Percentiles rank a stretch among this genome's conserved stretches.
Evolutionary conservation across 2,329 filamentous ascomycete species (phyloP).

Genomic region (Pestalotiopsis sp.): DNA sequence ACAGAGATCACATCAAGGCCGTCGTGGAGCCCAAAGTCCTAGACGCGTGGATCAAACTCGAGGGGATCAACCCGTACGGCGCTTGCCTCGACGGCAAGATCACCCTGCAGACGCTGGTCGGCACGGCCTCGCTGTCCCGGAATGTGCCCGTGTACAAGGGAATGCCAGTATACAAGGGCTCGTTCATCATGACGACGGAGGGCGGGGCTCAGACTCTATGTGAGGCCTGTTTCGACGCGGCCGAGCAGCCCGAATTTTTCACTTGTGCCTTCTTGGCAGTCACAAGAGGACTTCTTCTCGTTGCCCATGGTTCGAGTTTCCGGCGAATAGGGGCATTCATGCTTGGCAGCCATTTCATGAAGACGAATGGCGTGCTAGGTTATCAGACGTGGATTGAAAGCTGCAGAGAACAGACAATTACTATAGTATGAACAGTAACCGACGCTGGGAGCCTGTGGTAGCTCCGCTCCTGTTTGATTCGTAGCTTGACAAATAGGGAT

Average conservation of each 20-base stretch:
- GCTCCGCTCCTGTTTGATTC: too few relatives aligned
- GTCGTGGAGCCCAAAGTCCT: neutral
- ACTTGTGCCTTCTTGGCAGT: neutral
- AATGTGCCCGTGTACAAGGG: neutral
- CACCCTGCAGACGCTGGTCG: neutral
- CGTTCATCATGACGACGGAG: neutral
- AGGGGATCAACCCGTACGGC: neutral
- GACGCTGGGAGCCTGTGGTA: too few relatives aligned
- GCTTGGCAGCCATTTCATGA: constrained; percentile 49
- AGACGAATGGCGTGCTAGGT: constrained; percentile 47
- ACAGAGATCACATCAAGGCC: neutral
- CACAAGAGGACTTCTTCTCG: neutral
- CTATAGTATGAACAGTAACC: neutral
- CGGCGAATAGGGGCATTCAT: neutral
- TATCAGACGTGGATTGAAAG: neutral
- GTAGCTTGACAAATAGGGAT: too few relatives aligned
- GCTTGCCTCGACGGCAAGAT: neutral
- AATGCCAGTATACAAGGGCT: neutral
- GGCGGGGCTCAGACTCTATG: neutral
- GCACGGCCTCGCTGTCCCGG: neutral
- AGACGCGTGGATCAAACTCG: neutral
- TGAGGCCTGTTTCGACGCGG: neutral
- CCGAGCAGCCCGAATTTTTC: neutral
- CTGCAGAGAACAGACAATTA: neutral
- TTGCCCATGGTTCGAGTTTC: neutral